These are phyloP conservation scores for Pseudozyma hubeiensis DNA, from an alignment of 1,284 basidiomycete genomes.

Conservation along the genomic window DNA sequence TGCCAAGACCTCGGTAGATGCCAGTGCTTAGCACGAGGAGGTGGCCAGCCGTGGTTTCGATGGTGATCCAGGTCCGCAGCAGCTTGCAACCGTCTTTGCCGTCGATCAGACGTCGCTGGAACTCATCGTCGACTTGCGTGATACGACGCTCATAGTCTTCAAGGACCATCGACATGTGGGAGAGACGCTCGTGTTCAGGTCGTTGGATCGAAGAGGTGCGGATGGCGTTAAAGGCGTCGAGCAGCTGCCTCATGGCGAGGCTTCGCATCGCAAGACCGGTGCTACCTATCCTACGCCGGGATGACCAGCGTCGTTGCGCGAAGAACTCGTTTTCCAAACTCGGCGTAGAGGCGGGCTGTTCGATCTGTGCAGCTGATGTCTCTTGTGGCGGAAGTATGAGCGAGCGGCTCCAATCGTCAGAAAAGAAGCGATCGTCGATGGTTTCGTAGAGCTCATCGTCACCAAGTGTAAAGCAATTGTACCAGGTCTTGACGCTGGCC, in stretches of 20 bases:
- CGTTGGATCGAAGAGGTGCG: conserved; percentile 10
- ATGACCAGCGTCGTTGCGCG: conserved; percentile 23
- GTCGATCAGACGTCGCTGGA: conserved; percentile 9
- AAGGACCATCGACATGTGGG: conserved; percentile 9
- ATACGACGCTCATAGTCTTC: conserved; percentile 18
- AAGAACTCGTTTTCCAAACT: conserved; percentile 21
- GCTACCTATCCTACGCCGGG: conserved; percentile 27
- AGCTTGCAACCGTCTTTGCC: conserved; percentile 5
- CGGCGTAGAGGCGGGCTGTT: not conserved
- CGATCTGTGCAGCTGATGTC: not conserved
- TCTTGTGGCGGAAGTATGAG: conserved; percentile 12
- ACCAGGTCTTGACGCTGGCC: conserved; percentile 46
- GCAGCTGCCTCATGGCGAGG: conserved; percentile 23
- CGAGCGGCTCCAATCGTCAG: conserved; percentile 36
- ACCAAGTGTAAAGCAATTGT: conserved; percentile 38
- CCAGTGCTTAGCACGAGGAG: conserved; percentile 29
- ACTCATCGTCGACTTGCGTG: conserved; percentile 11
- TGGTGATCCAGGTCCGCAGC: conserved; percentile 24
- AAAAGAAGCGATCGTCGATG: conserved; percentile 32
- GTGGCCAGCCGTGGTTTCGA: conserved; percentile 30
- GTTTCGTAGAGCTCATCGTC: conserved; percentile 48
- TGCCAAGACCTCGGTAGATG: conserved; percentile 31
- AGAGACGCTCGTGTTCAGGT: conserved; percentile 22
- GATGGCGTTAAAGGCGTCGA: conserved; percentile 31
- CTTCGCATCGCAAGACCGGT: conserved; percentile 37